Evolutionary conservation across 78 protist genomes (phyloP).

Genomic region (Dictyostelium citrinum): DNA sequence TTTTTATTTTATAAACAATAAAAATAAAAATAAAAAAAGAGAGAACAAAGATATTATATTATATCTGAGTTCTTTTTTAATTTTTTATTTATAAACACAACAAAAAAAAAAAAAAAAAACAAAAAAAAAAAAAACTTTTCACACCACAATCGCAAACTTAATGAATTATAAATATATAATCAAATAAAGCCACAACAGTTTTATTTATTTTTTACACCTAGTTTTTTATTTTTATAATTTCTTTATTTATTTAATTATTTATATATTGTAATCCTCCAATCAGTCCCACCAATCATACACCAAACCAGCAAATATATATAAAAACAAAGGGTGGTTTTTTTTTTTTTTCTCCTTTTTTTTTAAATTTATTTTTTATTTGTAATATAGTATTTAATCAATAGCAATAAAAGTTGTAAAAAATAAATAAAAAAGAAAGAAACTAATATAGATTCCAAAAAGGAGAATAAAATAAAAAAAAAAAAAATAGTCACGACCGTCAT

Average conservation of each 20-base stretch:
- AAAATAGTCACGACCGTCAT: conserved; percentile 25
- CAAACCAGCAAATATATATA: background rate
- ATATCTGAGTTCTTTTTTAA: background rate
- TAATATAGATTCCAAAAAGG: background rate
- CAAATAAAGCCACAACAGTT: background rate
- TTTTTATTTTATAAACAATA: background rate
- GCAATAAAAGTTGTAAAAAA: background rate
- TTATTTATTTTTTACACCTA: background rate
- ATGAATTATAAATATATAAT: background rate
- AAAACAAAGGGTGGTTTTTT: background rate
- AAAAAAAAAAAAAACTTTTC: background rate
- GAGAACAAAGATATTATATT: background rate
- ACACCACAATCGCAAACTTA: background rate
- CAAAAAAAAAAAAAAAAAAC: background rate
- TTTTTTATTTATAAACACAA: background rate
- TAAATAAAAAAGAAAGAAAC: background rate
- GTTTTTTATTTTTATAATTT: background rate
- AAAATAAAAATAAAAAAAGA: background rate
- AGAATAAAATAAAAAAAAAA: background rate
- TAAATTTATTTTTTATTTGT: background rate
- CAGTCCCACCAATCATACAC: background rate
- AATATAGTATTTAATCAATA: background rate
- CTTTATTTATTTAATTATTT: background rate
- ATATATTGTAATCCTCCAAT: background rate
- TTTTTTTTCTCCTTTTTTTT: background rate